These are phyloP conservation scores for Narthecium ossifragum DNA, from an alignment of 106 monocot species.

Conservation along the genomic window DNA sequence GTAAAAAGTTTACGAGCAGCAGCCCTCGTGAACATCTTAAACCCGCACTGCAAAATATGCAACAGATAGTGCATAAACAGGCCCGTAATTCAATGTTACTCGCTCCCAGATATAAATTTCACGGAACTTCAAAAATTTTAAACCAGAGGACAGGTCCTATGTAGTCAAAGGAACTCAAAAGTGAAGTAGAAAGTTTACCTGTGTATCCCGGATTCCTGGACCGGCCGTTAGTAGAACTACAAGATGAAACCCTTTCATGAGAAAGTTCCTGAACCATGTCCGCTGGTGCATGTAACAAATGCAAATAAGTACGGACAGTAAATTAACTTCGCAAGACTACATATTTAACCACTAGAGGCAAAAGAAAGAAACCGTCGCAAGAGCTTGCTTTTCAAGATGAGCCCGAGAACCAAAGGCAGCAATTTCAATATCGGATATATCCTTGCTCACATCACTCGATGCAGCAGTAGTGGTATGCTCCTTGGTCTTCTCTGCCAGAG, in stretches of 20 bases:
- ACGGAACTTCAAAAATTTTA: too few species aligned
- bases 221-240: constrained; percentile 89
- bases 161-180: too few species aligned
- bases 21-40: constrained; percentile 96
- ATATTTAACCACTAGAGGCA: neutral
- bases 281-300: constrained; percentile 47
- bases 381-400: constrained; percentile 94
- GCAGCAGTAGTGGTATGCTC: constrained; percentile 12
- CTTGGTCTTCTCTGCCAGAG: constrained; percentile 31
- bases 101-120: too few species aligned
- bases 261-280: constrained; percentile 93
- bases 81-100: too few species aligned
- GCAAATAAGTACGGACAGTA: neutral
- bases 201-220: constrained; percentile 93
- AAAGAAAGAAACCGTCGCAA: constrained; percentile 65
- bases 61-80: too few species aligned
- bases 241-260: constrained; percentile 99
- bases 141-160: too few species aligned
- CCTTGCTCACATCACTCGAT: constrained; percentile 13
- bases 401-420: constrained; percentile 95
- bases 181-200: constrained; percentile 32
- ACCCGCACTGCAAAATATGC: constrained; percentile 97
- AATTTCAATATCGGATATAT: constrained; percentile 52
- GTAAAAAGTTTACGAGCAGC: constrained; percentile 90
- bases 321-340: too few species aligned